Conservation (phyloP, 2,329 filamentous ascomycete genomes). For the Fusarium hainanense region DNA sequence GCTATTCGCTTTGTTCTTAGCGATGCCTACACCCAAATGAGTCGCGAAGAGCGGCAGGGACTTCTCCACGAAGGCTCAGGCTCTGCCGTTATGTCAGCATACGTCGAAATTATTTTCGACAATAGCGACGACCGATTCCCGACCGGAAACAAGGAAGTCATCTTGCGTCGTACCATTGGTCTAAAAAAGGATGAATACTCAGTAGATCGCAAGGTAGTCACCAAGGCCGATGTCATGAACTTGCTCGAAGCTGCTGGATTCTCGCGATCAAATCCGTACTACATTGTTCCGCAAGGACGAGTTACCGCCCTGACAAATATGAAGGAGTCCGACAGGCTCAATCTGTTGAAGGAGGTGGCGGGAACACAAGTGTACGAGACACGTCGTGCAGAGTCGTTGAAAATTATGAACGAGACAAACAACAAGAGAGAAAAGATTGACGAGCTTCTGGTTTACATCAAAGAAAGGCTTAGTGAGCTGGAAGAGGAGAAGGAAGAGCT, state of each 20-base stretch:
- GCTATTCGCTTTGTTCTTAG: slow-evolving; percentile 98
- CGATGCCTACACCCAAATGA: slow-evolving; percentile 97
- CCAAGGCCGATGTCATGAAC: slow-evolving; percentile 93
- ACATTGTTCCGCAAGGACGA: slow-evolving; percentile 97
- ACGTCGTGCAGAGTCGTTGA: slow-evolving; percentile 87
- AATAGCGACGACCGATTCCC: slow-evolving; percentile 96
- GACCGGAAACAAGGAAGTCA: slow-evolving; percentile 89
- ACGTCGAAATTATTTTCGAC: slow-evolving; percentile 99
- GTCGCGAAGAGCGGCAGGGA: slow-evolving; percentile 93
- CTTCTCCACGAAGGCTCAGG: slow-evolving; percentile 98
- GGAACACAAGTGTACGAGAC: slow-evolving; percentile 98
- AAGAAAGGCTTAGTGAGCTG: slow-evolving; percentile 86
- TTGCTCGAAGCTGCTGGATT: slow-evolving; percentile 96
- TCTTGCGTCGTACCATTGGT: slow-evolving; percentile 92
- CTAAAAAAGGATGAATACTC: slow-evolving; percentile 99
- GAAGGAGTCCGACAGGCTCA: slow-evolving; percentile 93
- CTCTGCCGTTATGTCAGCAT: slow-evolving; percentile 98
- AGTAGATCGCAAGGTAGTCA: slow-evolving; percentile 95
- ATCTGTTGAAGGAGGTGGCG: slow-evolving; percentile 95
- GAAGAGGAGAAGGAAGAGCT: slow-evolving; percentile 98
- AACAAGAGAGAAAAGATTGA: slow-evolving; percentile 96
- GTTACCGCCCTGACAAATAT: slow-evolving; percentile 98
- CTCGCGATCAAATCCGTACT: slow-evolving; percentile 97
- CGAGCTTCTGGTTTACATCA: slow-evolving; percentile 89
- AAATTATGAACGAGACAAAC: slow-evolving; percentile 97